A percentile compares a stretch with the other conserved stretches of the same genome.
Evolutionary conservation across 2,329 filamentous ascomycete genomes (phyloP).

Genomic region (Epichloe baconii): DNA sequence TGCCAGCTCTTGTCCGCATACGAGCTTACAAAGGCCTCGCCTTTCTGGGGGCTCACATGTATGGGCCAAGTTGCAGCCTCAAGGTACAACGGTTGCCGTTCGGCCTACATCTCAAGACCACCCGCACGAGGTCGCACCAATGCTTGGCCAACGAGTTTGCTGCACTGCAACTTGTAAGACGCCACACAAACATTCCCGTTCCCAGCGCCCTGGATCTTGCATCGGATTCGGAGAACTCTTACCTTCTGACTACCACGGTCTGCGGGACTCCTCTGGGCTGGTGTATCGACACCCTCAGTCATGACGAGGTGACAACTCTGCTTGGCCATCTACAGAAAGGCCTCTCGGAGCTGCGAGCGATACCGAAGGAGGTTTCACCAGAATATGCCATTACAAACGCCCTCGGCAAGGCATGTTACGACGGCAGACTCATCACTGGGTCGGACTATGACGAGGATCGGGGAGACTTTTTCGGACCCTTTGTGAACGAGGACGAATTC

Average conservation of each 20-base stretch:
- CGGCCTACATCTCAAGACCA: constrained; percentile 9
- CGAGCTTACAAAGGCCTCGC: neutral
- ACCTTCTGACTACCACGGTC: constrained; percentile 1
- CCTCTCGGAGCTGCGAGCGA: neutral
- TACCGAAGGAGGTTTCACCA: constrained; percentile 1
- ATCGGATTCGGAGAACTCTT: neutral
- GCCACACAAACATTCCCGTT: constrained; percentile 1
- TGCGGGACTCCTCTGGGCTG: neutral
- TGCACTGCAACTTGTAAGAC: constrained; percentile 1
- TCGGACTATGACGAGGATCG: neutral
- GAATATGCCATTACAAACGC: neutral
- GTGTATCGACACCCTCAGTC: constrained; percentile 4
- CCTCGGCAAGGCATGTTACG: constrained; percentile 1
- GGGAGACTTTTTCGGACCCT: constrained; percentile 7
- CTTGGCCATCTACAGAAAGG: neutral
- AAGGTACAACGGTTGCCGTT: constrained; percentile 10
- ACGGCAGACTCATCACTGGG: neutral
- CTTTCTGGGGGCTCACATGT: constrained; percentile 1
- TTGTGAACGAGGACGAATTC: constrained; percentile 7
- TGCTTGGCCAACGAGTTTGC: constrained; percentile 4
- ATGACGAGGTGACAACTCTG: neutral
- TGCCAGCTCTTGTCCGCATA: neutral
- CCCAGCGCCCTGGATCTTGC: constrained; percentile 2
- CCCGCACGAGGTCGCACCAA: neutral
- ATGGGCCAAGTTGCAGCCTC: constrained; percentile 6